Conservation (phyloP, 352 stramenopile genomes). For the Lagenidium sp. region DNA sequence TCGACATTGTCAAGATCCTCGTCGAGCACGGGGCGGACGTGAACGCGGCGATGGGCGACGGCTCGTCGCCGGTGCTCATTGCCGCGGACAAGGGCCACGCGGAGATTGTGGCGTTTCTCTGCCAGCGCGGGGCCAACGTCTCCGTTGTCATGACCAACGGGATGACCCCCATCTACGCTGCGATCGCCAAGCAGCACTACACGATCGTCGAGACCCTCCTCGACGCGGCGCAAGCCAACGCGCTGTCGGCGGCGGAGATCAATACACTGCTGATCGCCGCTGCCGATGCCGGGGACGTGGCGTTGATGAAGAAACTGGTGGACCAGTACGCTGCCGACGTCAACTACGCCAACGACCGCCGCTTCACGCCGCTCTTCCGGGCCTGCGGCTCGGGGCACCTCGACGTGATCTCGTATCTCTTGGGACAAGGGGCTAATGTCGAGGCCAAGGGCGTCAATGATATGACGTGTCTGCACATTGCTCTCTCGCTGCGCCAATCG, state of each 20-base stretch:
- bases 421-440: conserved; percentile 23
- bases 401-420: conserved; percentile 44
- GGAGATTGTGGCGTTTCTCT: conserved; percentile 36
- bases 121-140: conserved; percentile 33
- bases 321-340: conserved; percentile 12
- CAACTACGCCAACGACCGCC: conserved; percentile 15
- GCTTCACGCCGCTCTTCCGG: conserved; percentile 18
- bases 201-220: conserved; percentile 11
- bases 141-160: conserved; percentile 61
- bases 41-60: conserved; percentile 56
- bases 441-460: conserved; percentile 37
- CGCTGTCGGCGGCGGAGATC: conserved; percentile 8
- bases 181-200: conserved; percentile 46
- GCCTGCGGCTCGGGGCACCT: conserved; percentile 34
- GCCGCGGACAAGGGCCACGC: conserved; percentile 67
- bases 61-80: conserved; percentile 72
- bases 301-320: conserved; percentile 12
- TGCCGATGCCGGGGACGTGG: conserved; percentile 11
- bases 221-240: conserved; percentile 1
- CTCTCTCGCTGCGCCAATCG: conserved; percentile 50
- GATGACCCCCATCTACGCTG: conserved; percentile 72
- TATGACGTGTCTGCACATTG: conserved; percentile 69
- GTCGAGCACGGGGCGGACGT: conserved; percentile 7
- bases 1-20: conserved; percentile 10
- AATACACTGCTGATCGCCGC: conserved; percentile 18